Base-by-base conservation (phyloP, 306 rosid genomes). In the Styphnolobium japonicum region DNA sequence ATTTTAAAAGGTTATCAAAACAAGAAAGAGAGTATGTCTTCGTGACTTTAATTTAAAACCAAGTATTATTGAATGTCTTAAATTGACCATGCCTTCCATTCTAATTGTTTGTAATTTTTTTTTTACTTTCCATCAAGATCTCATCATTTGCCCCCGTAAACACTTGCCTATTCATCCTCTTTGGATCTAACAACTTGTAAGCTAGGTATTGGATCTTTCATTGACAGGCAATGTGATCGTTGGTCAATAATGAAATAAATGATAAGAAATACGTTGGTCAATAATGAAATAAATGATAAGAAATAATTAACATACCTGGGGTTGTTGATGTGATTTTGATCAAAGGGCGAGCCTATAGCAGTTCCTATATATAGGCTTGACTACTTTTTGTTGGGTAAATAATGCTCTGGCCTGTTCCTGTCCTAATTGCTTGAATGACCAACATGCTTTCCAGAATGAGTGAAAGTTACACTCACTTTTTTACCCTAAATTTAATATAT, bases 351-450 rank as follows among this genome's bases (percentile, higher is more conserved):
- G 23, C 55, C 82, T 75, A 79, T 42, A 33, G n/a, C 78, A 70
- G 68, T 65, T 75, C 82, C 89, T 78, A 11, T n/a, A n/a, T 74
- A 62, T 82, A 82, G 88, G 77, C 67, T 79, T 71, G 83, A 79
- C 80, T 33, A 79, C 85, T 82, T 86, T 74, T 79, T 82, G 82
- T 86, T 86, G n/a, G 86, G 85, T 82, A 76, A 86, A 82, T 82
- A 82, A 74, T 79, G 80, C 76, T 55, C 68, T 62, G 42, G 68
- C 56, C 67, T n/a, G 7, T 49, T 66, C 36, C 68, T 14, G 34
- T n/a, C 71, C 61, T 49, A 82, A 73, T 78, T 67, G 73, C 80
- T 78, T 82, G 15, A 74, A 52, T 61, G 79, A 68, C 79, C 84
- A 84, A 75, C 78, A 68, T 68, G 84, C 73, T 82, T 79, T 71